Evolutionary conservation across 1,284 basidiomycete species (phyloP), one percentile per base, ranked within the genome.

Genomic region (Naganishia cerealis): DNA sequence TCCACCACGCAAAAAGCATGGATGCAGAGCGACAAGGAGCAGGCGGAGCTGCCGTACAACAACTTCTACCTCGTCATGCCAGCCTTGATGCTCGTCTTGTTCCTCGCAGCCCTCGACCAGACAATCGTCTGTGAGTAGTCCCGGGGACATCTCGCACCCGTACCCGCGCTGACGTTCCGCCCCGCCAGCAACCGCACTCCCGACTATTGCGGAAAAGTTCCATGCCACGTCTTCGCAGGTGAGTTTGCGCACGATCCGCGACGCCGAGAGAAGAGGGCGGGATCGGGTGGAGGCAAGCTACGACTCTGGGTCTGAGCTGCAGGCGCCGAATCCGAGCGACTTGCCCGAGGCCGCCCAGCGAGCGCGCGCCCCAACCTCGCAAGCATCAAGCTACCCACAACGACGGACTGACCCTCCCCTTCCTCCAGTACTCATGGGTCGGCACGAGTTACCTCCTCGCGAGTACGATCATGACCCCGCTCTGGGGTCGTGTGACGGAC

Each of bases 81-180:
- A 5, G 46, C 59, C 38, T 38, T 71, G 57, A 62, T 65, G 62
- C 42, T 71, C 0, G 53, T 57, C 36, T 15, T 71, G 40, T 71
- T 71, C 33, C 48, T 71, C 42, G 70, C 67, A 16, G 70, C 70
- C 13, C 48, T 71, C 38, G 70, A 71, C 58, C 46, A 62, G 26
- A 71, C 70, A 6, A 71, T 71, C 57, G 63, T 68, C 24, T 56
- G 63, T 66, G 54, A 66, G 63, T 66, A 13, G 9, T 38, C 9
- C 33, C n/a, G n/a, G n/a, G n/a, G n/a, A n/a, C n/a, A n/a, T n/a
- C n/a, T n/a, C n/a, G n/a, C n/a, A n/a, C n/a, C n/a, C n/a, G n/a
- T n/a, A n/a, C n/a, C n/a, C n/a, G n/a, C n/a, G n/a, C n/a, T n/a
- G n/a, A n/a, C n/a, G n/a, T n/a, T 42, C 46, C 26, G n/a, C n/a